Conservation (phyloP, 2,329 filamentous ascomycete genomes). For the Dendryphion nanum region DNA sequence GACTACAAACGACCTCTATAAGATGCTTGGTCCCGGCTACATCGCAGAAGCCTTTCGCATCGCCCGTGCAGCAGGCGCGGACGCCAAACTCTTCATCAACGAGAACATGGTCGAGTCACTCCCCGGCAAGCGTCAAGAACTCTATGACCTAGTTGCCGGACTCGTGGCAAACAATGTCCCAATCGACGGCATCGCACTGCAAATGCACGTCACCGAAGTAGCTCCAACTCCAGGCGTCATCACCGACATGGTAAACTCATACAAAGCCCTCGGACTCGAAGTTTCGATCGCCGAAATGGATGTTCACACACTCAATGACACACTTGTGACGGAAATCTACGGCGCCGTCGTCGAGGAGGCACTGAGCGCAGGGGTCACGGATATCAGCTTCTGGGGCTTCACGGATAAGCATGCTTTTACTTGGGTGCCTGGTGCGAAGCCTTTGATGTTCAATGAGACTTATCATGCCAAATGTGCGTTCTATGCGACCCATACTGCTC, state of each 20-base stretch:
- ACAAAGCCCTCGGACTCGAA: constrained; percentile 7
- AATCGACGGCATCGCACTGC: constrained; percentile 10
- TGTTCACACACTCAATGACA: constrained; percentile 6
- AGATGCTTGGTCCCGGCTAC: constrained; percentile 2
- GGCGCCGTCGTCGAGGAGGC: constrained; percentile 6
- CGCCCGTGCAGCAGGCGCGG: constrained; percentile 1
- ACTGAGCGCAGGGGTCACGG: constrained; percentile 7
- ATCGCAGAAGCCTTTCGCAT: constrained; percentile 6
- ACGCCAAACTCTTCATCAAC: constrained; percentile 4
- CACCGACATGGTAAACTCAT: constrained; percentile 6
- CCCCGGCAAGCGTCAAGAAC: constrained; percentile 3
- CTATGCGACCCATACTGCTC: neutral
- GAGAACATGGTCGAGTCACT: constrained; percentile 3
- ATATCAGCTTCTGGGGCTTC: constrained; percentile 11
- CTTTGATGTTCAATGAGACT: constrained; percentile 8
- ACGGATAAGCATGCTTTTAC: constrained; percentile 6
- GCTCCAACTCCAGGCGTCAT: constrained; percentile 5
- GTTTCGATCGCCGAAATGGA: constrained; percentile 10
- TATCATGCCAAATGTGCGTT: constrained; percentile 7
- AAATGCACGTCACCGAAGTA: constrained; percentile 8
- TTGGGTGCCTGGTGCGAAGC: constrained; percentile 10
- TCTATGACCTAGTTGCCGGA: constrained; percentile 4
- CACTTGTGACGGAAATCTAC: constrained; percentile 5
- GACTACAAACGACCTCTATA: constrained; percentile 2
- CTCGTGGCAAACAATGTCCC: constrained; percentile 6